These are phyloP conservation scores for Gynandropsis gynandra DNA, from an alignment of 345 rosid species.

Conservation along the genomic window DNA sequence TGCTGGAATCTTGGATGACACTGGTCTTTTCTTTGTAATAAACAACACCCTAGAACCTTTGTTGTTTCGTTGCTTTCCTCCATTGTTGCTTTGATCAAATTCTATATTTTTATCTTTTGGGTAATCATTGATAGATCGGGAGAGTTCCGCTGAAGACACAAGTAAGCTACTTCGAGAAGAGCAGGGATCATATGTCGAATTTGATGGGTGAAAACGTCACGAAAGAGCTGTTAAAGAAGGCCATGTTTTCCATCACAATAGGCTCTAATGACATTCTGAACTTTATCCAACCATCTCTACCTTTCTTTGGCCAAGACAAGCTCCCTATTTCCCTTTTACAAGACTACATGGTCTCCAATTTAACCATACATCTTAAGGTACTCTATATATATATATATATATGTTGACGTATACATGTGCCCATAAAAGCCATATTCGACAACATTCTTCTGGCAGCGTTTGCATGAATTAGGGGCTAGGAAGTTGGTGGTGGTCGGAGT, in stretches of 20 bases:
- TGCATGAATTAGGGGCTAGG: constrained; percentile 43
- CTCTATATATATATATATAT: neutral
- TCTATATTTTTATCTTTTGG: neutral
- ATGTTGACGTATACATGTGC: neutral
- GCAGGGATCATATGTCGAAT: constrained; percentile 37
- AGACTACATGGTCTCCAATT: constrained; percentile 43
- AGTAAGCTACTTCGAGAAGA: constrained; percentile 43
- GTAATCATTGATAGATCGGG: constrained; percentile 32
- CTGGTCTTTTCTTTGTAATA: constrained; percentile 42
- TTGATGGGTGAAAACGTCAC: constrained; percentile 41
- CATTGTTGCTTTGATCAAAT: neutral
- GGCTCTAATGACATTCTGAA: constrained; percentile 52
- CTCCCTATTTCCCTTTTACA: constrained; percentile 31
- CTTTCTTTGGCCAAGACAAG: constrained; percentile 32
- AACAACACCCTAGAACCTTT: constrained; percentile 15
- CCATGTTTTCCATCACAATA: constrained; percentile 43
- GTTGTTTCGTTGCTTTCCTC: neutral
- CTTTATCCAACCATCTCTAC: constrained; percentile 44
- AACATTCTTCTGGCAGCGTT: constrained; percentile 22
- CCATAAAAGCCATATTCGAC: neutral
- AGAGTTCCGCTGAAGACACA: constrained; percentile 44
- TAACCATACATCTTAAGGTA: constrained; percentile 47
- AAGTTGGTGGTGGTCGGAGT: constrained; percentile 43
- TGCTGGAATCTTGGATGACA: constrained; percentile 47
- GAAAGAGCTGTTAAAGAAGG: constrained; percentile 30